phyloP scores from a whole-genome alignment of 805 yeast genomes.

The Lipomyces kockii region DNA sequence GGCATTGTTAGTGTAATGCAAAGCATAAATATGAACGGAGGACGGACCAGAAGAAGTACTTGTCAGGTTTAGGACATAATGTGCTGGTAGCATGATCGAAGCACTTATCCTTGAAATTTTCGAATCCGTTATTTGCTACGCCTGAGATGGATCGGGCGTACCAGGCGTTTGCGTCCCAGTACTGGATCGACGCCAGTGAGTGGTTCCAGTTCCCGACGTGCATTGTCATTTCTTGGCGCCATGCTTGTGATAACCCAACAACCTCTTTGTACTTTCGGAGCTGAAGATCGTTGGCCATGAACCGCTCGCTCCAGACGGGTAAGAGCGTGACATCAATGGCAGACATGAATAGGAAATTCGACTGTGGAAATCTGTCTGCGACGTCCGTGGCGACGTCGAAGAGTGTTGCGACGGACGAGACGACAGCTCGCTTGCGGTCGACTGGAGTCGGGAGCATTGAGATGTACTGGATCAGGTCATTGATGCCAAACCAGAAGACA shows the following conservation, averaged over 20 bases:
- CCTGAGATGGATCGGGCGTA: conserved; percentile 29
- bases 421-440: conserved; percentile 24
- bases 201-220: conserved; percentile 28
- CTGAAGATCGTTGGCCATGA: conserved; percentile 12
- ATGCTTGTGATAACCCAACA: conserved; percentile 18
- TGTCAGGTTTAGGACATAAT: conserved; percentile 19
- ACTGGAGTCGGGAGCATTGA: conserved; percentile 7
- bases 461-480: conserved; percentile 30
- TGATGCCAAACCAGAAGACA: conserved; percentile 31
- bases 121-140: conserved; percentile 21
- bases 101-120: conserved; percentile 13
- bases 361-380: conserved; percentile 23
- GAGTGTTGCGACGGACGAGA: conserved; percentile 21
- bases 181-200: conserved; percentile 21
- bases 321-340: conserved; percentile 31
- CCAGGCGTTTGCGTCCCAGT: conserved; percentile 33
- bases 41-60: conserved; percentile 29
- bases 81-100: conserved; percentile 17
- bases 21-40: neutral
- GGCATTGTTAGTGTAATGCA: conserved; percentile 1
- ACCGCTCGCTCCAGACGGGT: conserved; percentile 27
- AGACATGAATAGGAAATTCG: conserved; percentile 28
- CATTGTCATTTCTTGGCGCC: conserved; percentile 22
- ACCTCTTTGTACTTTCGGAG: conserved; percentile 27
- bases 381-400: conserved; percentile 19